Percentiles rank a stretch among this genome's conserved stretches.
These are phyloP conservation scores for Lenzites betulinus DNA, from an alignment of 768 basidiomycete genomes.

Conservation along the genomic window DNA sequence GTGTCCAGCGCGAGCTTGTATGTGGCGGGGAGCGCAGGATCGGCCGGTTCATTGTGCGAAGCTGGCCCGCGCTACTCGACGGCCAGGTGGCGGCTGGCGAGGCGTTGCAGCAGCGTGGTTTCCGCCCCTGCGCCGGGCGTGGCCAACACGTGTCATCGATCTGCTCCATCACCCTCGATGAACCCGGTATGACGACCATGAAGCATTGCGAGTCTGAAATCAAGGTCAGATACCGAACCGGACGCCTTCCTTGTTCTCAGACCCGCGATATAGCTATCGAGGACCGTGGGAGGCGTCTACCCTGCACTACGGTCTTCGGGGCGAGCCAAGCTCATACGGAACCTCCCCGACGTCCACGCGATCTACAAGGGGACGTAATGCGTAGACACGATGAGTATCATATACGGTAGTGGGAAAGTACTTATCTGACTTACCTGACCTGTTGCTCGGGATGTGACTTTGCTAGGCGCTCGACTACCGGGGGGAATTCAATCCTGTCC, in stretches of 20 bases:
- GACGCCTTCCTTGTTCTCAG: neutral
- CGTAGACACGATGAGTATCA: too few species aligned
- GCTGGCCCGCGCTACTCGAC: slow-evolving; percentile 1
- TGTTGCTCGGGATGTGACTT: too few species aligned
- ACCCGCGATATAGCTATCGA: slow-evolving; percentile 7
- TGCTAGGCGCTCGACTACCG: too few species aligned
- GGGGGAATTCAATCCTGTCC: too few species aligned
- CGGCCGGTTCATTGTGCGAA: slow-evolving; percentile 21
- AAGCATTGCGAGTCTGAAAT: neutral
- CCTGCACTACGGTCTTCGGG: too few species aligned
- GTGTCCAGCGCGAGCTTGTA: slow-evolving; percentile 19
- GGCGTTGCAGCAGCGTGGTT: slow-evolving; percentile 27
- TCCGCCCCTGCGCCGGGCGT: slow-evolving; percentile 15
- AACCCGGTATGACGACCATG: slow-evolving; percentile 1
- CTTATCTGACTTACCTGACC: too few species aligned
- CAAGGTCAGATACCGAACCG: neutral
- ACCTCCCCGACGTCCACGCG: too few species aligned
- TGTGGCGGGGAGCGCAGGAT: slow-evolving; percentile 12
- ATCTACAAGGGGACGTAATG: too few species aligned
- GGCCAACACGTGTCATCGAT: slow-evolving; percentile 26
- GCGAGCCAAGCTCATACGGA: too few species aligned
- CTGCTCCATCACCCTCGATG: neutral
- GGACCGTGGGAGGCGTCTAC: too few species aligned
- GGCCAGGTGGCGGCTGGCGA: slow-evolving; percentile 5
- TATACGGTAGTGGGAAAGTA: too few species aligned